A percentile compares a stretch with the other conserved stretches of the same genome.
Evolutionary conservation across 345 rosid genomes (phyloP).

Genomic region (Kandelia obovata): DNA sequence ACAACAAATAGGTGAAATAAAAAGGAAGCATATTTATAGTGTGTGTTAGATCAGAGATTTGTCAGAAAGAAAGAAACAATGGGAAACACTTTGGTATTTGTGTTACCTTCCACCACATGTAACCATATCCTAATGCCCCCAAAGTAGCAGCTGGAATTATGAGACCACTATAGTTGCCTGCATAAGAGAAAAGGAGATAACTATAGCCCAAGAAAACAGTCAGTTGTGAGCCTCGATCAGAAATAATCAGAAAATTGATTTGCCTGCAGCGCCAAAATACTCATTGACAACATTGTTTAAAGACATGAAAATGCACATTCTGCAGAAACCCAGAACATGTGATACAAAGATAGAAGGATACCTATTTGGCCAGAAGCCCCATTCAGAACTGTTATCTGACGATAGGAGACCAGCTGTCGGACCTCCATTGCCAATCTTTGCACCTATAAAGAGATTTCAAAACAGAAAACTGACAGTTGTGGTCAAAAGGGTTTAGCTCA

Average conservation of each 20-base stretch:
- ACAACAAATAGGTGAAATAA: conserved; percentile 1
- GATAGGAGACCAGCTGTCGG: conserved; percentile 55
- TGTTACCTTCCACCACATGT: conserved; percentile 98
- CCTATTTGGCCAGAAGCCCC: conserved; percentile 55
- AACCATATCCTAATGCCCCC: conserved; percentile 94
- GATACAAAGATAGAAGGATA: conserved; percentile 3
- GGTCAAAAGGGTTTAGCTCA: not conserved
- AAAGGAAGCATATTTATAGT: not conserved
- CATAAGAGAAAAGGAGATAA: not conserved
- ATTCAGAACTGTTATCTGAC: conserved; percentile 76
- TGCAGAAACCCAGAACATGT: not conserved
- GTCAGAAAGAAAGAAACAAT: not conserved
- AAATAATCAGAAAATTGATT: not conserved
- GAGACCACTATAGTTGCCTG: conserved; percentile 58
- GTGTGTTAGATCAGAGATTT: not conserved
- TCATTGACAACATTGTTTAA: not conserved
- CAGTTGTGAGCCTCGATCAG: not conserved
- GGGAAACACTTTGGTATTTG: not conserved
- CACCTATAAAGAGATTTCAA: conserved; percentile 37
- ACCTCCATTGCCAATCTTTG: conserved; percentile 63
- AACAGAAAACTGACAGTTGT: not conserved
- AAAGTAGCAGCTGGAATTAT: conserved; percentile 72
- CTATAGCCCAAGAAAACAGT: not conserved
- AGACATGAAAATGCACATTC: not conserved
- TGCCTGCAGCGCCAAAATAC: not conserved